Percentiles rank a stretch among this genome's conserved stretches.
Evolutionary conservation across 2,329 filamentous ascomycete species (phyloP).

Genomic region (Epichloe elymi): DNA sequence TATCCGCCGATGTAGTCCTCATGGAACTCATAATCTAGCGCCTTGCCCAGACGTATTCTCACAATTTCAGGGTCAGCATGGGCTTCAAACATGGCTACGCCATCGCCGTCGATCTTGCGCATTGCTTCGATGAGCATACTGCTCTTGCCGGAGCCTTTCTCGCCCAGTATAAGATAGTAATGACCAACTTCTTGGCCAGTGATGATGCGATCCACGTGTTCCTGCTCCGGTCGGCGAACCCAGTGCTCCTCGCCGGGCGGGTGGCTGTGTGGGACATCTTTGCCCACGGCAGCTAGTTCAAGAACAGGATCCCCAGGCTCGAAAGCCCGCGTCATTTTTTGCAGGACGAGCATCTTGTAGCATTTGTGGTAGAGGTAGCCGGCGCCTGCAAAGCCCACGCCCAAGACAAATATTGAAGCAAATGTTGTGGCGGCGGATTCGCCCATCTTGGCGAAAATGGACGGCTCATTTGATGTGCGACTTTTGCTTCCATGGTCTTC

Average conservation of each 20-base stretch:
- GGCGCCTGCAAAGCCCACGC: conserved; percentile 48
- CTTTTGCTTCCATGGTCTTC: not conserved
- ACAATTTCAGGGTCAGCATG: conserved; percentile 94
- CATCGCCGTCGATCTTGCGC: conserved; percentile 80
- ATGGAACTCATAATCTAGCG: conserved; percentile 90
- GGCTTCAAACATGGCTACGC: conserved; percentile 89
- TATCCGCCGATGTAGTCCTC: conserved; percentile 96
- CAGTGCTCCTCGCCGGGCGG: conserved; percentile 39
- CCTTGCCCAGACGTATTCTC: conserved; percentile 80
- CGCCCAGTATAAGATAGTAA: conserved; percentile 84
- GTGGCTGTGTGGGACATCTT: conserved; percentile 34
- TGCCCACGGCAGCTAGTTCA: conserved; percentile 58
- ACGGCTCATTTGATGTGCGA: conserved; percentile 16
- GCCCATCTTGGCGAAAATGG: conserved; percentile 47
- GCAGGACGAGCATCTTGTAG: conserved; percentile 84
- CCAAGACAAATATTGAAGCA: conserved; percentile 60
- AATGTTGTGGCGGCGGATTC: conserved; percentile 65
- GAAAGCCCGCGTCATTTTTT: conserved; percentile 89
- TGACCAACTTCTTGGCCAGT: conserved; percentile 60
- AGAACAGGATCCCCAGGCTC: conserved; percentile 81
- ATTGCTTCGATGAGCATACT: conserved; percentile 94
- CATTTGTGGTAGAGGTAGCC: conserved; percentile 67
- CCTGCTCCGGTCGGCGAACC: conserved; percentile 75
- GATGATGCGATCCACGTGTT: conserved; percentile 70
- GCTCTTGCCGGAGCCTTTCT: conserved; percentile 93